Conservation (phyloP, 2,329 filamentous ascomycete genomes). For the Aspergillus brasiliensis region DNA sequence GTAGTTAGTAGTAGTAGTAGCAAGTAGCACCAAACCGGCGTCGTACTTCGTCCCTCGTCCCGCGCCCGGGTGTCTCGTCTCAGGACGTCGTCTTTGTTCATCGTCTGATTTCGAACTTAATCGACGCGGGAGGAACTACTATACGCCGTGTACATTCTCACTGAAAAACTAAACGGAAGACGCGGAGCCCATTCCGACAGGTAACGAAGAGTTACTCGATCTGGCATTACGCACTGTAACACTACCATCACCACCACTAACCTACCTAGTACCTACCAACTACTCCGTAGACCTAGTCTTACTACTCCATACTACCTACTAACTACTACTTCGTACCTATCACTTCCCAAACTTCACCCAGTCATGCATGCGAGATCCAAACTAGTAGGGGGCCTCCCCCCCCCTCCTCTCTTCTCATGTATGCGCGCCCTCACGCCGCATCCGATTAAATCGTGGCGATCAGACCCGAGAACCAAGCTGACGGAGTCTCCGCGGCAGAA, state of each 20-base stretch:
- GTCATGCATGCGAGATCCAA: neutral
- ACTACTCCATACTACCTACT: too few species aligned
- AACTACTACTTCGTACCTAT: neutral
- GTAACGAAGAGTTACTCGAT: neutral
- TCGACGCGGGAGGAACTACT: conserved; percentile 9
- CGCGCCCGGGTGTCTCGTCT: neutral
- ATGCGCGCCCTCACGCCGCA: neutral
- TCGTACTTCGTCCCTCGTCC: neutral
- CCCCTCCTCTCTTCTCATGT: too few species aligned
- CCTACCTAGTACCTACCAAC: too few species aligned
- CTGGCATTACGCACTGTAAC: neutral
- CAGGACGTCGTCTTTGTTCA: neutral
- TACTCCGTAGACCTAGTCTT: too few species aligned
- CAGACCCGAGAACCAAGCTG: conserved; percentile 12
- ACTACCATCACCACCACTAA: neutral
- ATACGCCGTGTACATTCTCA: neutral
- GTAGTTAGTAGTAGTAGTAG: neutral
- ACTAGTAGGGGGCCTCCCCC: neutral
- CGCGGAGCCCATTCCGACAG: neutral
- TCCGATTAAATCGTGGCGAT: conserved; percentile 6
- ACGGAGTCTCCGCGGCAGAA: conserved; percentile 1
- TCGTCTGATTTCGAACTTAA: conserved; percentile 8
- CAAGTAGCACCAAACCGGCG: neutral
- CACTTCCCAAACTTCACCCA: neutral
- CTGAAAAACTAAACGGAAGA: neutral